Conservation (phyloP, 306 rosid species). For the Cyamopsis tetragonoloba region DNA sequence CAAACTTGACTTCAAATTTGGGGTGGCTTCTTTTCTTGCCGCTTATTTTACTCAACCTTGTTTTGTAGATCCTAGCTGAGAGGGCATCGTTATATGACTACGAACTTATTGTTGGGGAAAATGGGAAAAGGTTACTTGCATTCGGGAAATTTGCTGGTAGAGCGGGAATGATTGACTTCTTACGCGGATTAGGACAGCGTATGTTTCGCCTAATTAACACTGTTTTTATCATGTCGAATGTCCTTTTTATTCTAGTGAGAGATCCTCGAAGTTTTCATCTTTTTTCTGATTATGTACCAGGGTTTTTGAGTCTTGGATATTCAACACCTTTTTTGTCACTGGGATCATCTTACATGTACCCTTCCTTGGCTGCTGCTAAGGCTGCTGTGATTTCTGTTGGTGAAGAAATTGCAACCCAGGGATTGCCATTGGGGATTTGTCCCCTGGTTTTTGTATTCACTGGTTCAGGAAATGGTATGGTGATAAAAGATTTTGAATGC, state of each 20-base stretch:
- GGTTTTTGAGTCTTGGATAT: conserved; percentile 86
- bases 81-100: conserved; percentile 78
- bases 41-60: neutral
- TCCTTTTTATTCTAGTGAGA: neutral
- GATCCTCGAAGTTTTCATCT: conserved; percentile 16
- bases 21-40: conserved; percentile 9
- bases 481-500: neutral
- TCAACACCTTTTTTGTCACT: conserved; percentile 93
- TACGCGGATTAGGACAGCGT: conserved; percentile 80
- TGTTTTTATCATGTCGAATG: conserved; percentile 1
- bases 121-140: conserved; percentile 72
- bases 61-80: conserved; percentile 61
- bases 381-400: conserved; percentile 94
- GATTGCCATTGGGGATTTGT: conserved; percentile 80
- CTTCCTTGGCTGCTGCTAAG: conserved; percentile 91
- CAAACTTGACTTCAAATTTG: neutral
- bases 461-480: conserved; percentile 88
- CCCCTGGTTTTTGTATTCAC: conserved; percentile 88
- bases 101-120: conserved; percentile 81
- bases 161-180: conserved; percentile 86
- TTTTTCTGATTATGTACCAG: conserved; percentile 38
- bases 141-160: conserved; percentile 95
- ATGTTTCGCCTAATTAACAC: conserved; percentile 29
- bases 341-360: conserved; percentile 94
- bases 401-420: conserved; percentile 82